These are phyloP conservation scores for Yamadazyma nakazawae DNA, from an alignment of 805 yeast species.

Conservation along the genomic window DNA sequence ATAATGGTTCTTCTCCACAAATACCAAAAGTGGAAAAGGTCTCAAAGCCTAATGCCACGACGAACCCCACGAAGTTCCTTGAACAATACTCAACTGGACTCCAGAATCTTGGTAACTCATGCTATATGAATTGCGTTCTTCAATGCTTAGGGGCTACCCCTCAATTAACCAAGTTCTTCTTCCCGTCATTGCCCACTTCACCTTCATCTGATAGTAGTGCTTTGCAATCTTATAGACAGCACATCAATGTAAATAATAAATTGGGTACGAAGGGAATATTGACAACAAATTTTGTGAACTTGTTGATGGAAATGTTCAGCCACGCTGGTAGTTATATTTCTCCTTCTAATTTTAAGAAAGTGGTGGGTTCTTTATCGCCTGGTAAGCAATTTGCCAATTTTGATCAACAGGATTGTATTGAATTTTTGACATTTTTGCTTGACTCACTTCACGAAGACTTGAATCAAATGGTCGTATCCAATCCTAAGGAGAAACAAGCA, in stretches of 20 bases:
- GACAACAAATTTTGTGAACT: conserved; percentile 62
- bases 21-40: not conserved
- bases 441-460: conserved; percentile 83
- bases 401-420: conserved; percentile 86
- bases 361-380: conserved; percentile 64
- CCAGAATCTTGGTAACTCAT: conserved; percentile 81
- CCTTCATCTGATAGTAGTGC: conserved; percentile 15
- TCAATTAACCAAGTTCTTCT: conserved; percentile 59
- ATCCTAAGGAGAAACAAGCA: conserved; percentile 29
- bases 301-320: conserved; percentile 53
- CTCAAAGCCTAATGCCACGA: not conserved
- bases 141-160: conserved; percentile 81
- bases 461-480: conserved; percentile 51
- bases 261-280: conserved; percentile 80
- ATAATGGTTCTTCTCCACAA: not conserved
- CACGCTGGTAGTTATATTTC: conserved; percentile 47
- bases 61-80: conserved; percentile 17
- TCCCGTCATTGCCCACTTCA: conserved; percentile 24
- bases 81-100: conserved; percentile 62
- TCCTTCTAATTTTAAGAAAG: conserved; percentile 63
- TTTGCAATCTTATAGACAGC: conserved; percentile 54
- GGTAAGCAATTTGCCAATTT: conserved; percentile 54
- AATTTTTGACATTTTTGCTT: conserved; percentile 68
- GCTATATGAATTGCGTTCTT: conserved; percentile 88
- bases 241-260: conserved; percentile 68